Conservation (phyloP, 345 rosid genomes). For the Populus alba region DNA sequence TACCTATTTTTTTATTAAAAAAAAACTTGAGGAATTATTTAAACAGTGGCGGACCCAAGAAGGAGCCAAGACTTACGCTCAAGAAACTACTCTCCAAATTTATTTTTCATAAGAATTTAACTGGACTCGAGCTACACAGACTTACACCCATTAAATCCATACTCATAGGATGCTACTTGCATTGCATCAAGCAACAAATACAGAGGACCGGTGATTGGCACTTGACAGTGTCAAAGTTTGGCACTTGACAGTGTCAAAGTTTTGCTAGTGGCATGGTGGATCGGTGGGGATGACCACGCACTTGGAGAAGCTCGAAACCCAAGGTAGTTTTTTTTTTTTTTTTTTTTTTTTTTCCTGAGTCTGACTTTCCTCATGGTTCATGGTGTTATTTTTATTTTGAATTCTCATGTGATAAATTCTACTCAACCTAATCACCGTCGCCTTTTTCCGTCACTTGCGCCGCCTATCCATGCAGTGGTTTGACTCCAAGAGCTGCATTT, state of each 20-base stretch:
- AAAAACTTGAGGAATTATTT: background rate
- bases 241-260: background rate
- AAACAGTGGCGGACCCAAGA: background rate
- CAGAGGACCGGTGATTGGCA: background rate
- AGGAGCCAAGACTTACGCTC: background rate
- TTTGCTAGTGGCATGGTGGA: background rate
- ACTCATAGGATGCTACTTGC: background rate
- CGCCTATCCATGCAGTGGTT: constrained; percentile 19
- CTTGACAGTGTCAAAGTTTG: background rate
- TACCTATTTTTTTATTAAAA: no score
- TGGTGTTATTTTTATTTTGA: background rate
- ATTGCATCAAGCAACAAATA: background rate
- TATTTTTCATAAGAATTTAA: background rate
- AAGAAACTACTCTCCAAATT: background rate
- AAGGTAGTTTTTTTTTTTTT: background rate
- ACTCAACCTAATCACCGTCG: constrained; percentile 5
- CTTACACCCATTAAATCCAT: background rate
- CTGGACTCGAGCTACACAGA: background rate
- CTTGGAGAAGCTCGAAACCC: background rate
- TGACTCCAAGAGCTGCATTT: background rate
- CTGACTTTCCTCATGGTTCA: background rate
- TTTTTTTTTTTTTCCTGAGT: background rate
- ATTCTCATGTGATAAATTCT: background rate
- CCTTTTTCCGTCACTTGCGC: constrained; percentile 36
- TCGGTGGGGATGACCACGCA: background rate